A percentile compares a stretch with the other conserved stretches of the same genome.
phyloP scores from a whole-genome alignment of 176 grass and related monocot species.

The Microstegium vimineum region DNA sequence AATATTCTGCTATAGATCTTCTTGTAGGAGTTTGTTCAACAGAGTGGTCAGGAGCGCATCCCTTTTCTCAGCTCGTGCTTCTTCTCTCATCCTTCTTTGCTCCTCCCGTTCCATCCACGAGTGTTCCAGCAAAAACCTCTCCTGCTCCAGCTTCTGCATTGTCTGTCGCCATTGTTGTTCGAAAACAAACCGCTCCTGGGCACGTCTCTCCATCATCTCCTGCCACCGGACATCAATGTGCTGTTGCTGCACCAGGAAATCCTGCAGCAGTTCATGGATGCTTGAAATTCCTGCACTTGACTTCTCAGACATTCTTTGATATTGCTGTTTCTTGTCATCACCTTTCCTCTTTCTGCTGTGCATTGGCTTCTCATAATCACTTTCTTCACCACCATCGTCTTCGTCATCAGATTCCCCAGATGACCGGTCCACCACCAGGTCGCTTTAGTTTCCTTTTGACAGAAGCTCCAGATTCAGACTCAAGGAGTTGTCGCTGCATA shows the following conservation, averaged over 20 bases:
- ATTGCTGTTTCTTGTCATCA: conserved; percentile 33
- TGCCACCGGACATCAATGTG: conserved; percentile 63
- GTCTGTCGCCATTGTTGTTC: conserved; percentile 79
- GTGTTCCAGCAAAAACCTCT: conserved; percentile 77
- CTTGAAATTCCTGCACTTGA: conserved; percentile 25
- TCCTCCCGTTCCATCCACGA: conserved; percentile 73
- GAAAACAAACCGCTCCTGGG: conserved; percentile 53
- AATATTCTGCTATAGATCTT: conserved; percentile 34
- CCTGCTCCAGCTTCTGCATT: conserved; percentile 84
- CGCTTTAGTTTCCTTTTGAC: conserved; percentile 63
- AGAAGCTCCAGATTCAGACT: conserved; percentile 65
- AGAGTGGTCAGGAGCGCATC: conserved; percentile 39
- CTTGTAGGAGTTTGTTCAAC: conserved; percentile 52
- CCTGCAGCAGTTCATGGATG: conserved; percentile 66
- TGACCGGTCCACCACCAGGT: conserved; percentile 18
- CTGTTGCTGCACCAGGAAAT: conserved; percentile 79
- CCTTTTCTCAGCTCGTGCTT: conserved; percentile 56
- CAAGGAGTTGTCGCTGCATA: conserved; percentile 86
- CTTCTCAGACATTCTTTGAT: conserved; percentile 19
- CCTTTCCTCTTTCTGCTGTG: conserved; percentile 47
- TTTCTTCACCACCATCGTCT: conserved; percentile 40
- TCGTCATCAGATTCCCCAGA: conserved; percentile 35
- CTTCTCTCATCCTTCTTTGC: conserved; percentile 47
- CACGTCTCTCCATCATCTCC: conserved; percentile 60
- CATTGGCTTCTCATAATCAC: conserved; percentile 44